Conservation (phyloP, 345 rosid species). For the Populus ilicifolia region DNA sequence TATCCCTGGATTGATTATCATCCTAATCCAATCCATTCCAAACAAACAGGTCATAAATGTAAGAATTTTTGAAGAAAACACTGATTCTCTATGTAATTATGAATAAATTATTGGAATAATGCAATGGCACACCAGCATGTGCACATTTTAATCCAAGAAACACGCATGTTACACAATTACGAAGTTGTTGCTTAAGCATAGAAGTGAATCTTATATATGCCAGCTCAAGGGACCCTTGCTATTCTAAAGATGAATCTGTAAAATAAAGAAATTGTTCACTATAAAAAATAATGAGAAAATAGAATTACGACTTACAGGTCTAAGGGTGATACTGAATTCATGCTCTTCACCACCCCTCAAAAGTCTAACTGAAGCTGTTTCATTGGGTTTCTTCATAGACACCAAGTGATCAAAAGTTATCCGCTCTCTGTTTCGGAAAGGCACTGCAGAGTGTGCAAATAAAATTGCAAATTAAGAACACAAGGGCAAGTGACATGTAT, state of each 20-base stretch:
- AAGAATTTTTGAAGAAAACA: not conserved
- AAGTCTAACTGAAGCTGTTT: slow-evolving; percentile 54
- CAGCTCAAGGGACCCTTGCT: not conserved
- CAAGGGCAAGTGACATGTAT: not conserved
- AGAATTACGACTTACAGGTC: slow-evolving; percentile 58
- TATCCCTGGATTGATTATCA: not conserved
- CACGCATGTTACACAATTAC: not conserved
- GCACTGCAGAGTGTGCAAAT: slow-evolving; percentile 45
- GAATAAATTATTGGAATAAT: not conserved
- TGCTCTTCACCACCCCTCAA: slow-evolving; percentile 62
- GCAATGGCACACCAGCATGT: not conserved
- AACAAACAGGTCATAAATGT: not conserved
- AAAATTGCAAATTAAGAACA: slow-evolving; percentile 18
- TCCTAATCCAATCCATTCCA: not conserved
- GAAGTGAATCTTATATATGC: not conserved
- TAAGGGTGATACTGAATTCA: slow-evolving; percentile 51
- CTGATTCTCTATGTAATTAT: not conserved
- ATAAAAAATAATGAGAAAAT: not conserved
- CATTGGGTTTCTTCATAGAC: slow-evolving; percentile 86
- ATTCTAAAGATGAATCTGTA: not conserved
- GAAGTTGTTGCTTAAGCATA: not conserved
- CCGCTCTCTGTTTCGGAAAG: slow-evolving; percentile 77
- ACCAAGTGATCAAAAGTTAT: slow-evolving; percentile 85
- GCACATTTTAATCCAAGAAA: not conserved
- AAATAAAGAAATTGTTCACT: not conserved